phyloP scores from a whole-genome alignment of 139 green algal genomes.

The Trebouxia sp. region DNA sequence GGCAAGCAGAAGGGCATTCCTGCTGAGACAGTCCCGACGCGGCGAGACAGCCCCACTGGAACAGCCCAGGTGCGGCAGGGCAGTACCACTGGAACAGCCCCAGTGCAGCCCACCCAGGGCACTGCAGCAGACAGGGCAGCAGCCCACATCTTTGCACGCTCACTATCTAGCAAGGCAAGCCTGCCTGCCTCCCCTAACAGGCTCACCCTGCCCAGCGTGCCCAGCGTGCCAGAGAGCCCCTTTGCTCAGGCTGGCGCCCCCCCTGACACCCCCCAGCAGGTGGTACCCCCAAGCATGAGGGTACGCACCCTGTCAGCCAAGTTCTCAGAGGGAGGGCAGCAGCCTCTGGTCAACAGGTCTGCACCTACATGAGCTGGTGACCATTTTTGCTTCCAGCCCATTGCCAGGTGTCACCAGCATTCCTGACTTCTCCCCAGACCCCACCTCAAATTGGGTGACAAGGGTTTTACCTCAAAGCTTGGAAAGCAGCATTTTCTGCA shows the following conservation, averaged over 20 bases:
- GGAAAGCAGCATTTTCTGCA: no score
- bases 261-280: not conserved
- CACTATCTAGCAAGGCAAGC: not conserved
- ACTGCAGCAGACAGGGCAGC: slow-evolving; percentile 10
- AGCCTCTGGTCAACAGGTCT: not conserved
- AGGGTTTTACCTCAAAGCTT: no score
- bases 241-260: not conserved
- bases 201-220: not conserved
- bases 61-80: not conserved
- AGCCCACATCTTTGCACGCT: not conserved
- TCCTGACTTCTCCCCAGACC: no score
- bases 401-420: not conserved
- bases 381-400: not conserved
- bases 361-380: no score
- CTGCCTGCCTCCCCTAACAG: not conserved
- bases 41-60: no score
- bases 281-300: not conserved
- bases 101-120: not conserved
- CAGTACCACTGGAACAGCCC: not conserved
- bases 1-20: no score
- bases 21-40: no score
- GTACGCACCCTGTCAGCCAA: not conserved
- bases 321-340: not conserved
- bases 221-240: not conserved
- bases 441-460: no score